Base-by-base conservation (phyloP, 192 early-diverging fungal genomes). In the Globomyces pollinis-pini region DNA sequence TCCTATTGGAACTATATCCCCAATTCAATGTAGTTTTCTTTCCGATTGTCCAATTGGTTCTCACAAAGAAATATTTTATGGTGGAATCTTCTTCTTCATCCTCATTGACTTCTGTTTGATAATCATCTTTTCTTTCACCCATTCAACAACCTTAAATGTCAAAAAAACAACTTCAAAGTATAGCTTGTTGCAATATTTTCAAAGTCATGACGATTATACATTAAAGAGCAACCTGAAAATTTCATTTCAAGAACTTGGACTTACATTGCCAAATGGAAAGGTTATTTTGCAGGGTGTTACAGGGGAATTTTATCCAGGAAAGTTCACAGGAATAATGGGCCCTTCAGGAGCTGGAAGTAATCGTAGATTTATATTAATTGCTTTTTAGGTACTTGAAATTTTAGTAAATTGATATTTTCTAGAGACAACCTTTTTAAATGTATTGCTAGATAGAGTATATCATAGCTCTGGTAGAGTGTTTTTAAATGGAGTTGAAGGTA, bases 241-340 rank as follows among this genome's bases (percentile, higher is more conserved):
- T 41, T 26, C 41, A 18, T 78, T 76, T 51, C 54, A 73, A 23
- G 61, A 63, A 34, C 23, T 78, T 47, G 53, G 64, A 18, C 28
- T 78, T 34, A 60, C 61, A 52, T 41, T 77, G 4, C 64, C 63
- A 35, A 63, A 13, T 31, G 84, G 80, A n/a, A 71, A 80, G 44
- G 28, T 66, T 30, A 74, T 96, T 41, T 72, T 96, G 15, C 61
- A 81, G 34, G 69, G 72, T 4, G 81, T 93, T 24, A 81, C 77
- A 1, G 93, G 91, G n/a, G 72, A 78, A 30, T 81, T 88, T 20
- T 68, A 75, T 24, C 76, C 88, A 2, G 89, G 87, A 28, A 79
- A 87, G 28, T 68, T 91, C 50, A 76, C 89, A 57, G 91, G 89
- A 1, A 84, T 98, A 16, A 95, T 96, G 83, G 95, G 93, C 0